Base-by-base conservation (phyloP, 2,329 filamentous ascomycete species). In the Rhynchosporium agropyri region DNA sequence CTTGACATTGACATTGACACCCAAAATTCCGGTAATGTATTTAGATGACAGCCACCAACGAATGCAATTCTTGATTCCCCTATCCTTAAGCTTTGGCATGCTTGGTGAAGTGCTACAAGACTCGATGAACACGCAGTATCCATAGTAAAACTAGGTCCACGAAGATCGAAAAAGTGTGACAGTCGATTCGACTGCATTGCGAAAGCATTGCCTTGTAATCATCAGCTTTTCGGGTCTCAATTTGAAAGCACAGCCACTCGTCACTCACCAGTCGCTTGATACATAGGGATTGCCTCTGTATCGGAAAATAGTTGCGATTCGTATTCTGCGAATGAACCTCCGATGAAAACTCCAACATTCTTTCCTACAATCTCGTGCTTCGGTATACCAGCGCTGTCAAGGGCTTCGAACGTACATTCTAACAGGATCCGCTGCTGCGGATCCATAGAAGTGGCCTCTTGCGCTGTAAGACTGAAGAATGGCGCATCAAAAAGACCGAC, bases 61-160 rank as follows among this genome's bases (percentile, higher is more conserved):
- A 75, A 59, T 40, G 71, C 80, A 42, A 79, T 64, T 3, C 76
- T 77, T 0, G 77, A 77, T 55, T 84, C 80, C 1, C 79, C 77
- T 33, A 68, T 75, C 2, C 78, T 75, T 0, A 86, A 72, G 46
- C 78, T 81, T 61, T 84, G 80, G n/a, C 80, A 80, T 1, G 82
- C 84, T 38, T 83, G 74, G 69, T 87, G 82, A 3, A 87, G 74
- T 0, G 81, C 80, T 3, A 84, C 79, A 20, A 87, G 75, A 63
- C 81, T 83, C 3, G 81, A 82, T 43, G 82, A 84, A 71, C 84
- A 87, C 38, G 83, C 84, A 0, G 84, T 87, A 62, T 72, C 67
- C 33, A 72, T 56, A 0, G 82, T 85, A 71, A 85, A 78, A 66
- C 81, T 84, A 3, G 83, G 81, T 0, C 84, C 84, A 13, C 78